Conservation (phyloP, 2,329 filamentous ascomycete genomes). For the Leptodontidium sp. region DNA sequence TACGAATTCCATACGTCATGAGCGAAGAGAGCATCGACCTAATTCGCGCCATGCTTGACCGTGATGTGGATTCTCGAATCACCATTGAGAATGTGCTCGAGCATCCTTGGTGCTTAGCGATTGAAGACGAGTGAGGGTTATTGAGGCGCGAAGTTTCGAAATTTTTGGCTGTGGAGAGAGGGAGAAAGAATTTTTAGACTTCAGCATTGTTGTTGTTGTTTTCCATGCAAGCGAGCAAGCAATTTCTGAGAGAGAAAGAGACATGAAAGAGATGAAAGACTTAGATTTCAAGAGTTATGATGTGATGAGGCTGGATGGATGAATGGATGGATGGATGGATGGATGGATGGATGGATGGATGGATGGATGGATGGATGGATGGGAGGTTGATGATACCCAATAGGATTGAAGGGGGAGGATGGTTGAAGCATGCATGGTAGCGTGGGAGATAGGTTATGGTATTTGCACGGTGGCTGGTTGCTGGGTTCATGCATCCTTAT, state of each 20-base stretch:
- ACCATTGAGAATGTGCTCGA: slow-evolving; percentile 89
- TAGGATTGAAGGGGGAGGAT: background rate
- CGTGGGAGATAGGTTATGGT: background rate
- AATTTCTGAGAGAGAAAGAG: slow-evolving; percentile 2
- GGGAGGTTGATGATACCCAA: slow-evolving; percentile 13
- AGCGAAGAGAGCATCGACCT: slow-evolving; percentile 94
- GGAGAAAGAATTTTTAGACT: slow-evolving; percentile 20
- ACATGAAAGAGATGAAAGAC: slow-evolving; percentile 18
- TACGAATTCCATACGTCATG: slow-evolving; percentile 87
- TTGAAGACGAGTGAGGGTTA: slow-evolving; percentile 41
- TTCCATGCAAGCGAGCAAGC: slow-evolving; percentile 8
- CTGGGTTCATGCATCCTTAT: slow-evolving; percentile 1
- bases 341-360: background rate
- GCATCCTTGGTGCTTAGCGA: slow-evolving; percentile 74
- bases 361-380: background rate
- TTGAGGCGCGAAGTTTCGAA: slow-evolving; percentile 28
- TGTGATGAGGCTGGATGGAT: slow-evolving; percentile 6
- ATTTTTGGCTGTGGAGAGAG: slow-evolving; percentile 15
- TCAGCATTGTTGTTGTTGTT: slow-evolving; percentile 4
- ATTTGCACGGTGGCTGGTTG: slow-evolving; percentile 6
- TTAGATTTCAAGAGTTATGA: slow-evolving; percentile 24
- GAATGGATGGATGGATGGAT: slow-evolving; percentile 6
- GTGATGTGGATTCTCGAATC: slow-evolving; percentile 82
- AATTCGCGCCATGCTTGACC: slow-evolving; percentile 89
- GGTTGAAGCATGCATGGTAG: slow-evolving; percentile 7